Evolutionary conservation across 2,329 filamentous ascomycete species (phyloP).

Genomic region (Cladosporium cucumerinum): DNA sequence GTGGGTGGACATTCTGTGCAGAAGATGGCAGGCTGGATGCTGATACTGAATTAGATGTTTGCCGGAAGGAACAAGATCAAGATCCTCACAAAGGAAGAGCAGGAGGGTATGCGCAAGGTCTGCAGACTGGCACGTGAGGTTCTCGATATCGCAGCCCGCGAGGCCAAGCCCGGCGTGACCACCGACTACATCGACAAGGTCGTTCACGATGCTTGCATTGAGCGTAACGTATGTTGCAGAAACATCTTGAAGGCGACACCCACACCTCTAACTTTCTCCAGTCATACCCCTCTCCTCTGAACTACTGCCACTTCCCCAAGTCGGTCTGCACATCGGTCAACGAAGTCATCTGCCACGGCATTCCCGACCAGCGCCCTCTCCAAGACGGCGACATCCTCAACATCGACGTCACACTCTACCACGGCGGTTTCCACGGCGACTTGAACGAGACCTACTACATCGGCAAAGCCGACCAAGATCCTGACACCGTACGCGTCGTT

Average conservation of each 20-base stretch:
- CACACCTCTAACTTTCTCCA: slow-evolving; percentile 37
- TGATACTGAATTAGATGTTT: slow-evolving; percentile 2
- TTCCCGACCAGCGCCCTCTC: slow-evolving; percentile 81
- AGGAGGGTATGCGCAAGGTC: slow-evolving; percentile 86
- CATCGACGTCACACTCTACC: slow-evolving; percentile 88
- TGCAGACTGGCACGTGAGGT: slow-evolving; percentile 83
- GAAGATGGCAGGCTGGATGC: background rate
- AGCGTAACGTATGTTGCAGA: slow-evolving; percentile 68
- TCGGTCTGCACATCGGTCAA: slow-evolving; percentile 93
- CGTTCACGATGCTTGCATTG: slow-evolving; percentile 87
- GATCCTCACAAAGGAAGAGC: slow-evolving; percentile 70
- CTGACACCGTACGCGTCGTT: slow-evolving; percentile 80
- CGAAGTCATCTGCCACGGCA: slow-evolving; percentile 96
- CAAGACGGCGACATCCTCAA: slow-evolving; percentile 93
- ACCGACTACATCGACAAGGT: slow-evolving; percentile 91
- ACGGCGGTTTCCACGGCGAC: slow-evolving; percentile 89
- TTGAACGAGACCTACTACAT: slow-evolving; percentile 98
- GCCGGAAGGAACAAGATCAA: slow-evolving; percentile 71
- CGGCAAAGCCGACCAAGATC: slow-evolving; percentile 75
- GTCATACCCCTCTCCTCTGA: slow-evolving; percentile 88
- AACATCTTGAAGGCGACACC: background rate
- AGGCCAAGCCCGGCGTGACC: slow-evolving; percentile 77
- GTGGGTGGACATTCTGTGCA: slow-evolving; percentile 39
- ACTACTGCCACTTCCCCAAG: slow-evolving; percentile 93
- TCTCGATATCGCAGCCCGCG: slow-evolving; percentile 80